Base-by-base conservation (phyloP, 495 filamentous ascomycete species). In the Chaetomidium leptoderma region DNA sequence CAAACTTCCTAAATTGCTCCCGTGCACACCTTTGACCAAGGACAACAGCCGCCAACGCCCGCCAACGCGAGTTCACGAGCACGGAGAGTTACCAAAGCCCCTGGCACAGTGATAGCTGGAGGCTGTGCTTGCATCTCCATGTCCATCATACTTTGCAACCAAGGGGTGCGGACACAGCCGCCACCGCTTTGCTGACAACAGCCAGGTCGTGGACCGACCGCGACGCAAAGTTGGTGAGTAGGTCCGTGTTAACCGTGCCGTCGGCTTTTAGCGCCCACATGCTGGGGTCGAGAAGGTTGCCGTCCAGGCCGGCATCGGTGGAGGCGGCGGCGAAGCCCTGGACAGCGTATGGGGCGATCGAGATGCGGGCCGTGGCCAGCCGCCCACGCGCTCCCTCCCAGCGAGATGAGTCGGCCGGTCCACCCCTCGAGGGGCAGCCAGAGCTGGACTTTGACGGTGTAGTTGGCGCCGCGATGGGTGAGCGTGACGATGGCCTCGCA, bases 391-490 rank as follows among this genome's bases (percentile, higher is more conserved):
- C 46, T 49, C n/a, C 46, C 46, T 6, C 46, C 46, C 0, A 35
- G 29, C 1, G 45, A n/a, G 29, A 49, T 5, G 46, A 49, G 35
- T 16, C 46, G 46, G 16, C 8, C 17, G 29, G 7, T 49, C 46
- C 46, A 49, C 13, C 3, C 1, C 3, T 33, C 8, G 29, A 49
- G 46, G 9, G 46, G 46, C 16, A 49, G 46, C 46, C 46, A 49
- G n/a, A 49, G 3, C 7, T 49, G 46, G 46, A 49, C 9, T 29
- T 35, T 49, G 46, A 49, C 46, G 6, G 27, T 49, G 46, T 49
- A 29, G 46, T 49, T 49, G 29, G 46, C 46, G 29, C 29, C 29
- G 1, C n/a, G 46, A 30, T 50, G 47, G 4, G 47, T 50, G 47
- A 50, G 30, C 17, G 47, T 23, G 13, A 49, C 30, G 46, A n/a